A percentile compares a stretch with the other conserved stretches of the same genome.
These are phyloP conservation scores for Diutina pseudorugosa DNA, from an alignment of 1,139 yeast genomes.

Conservation along the genomic window DNA sequence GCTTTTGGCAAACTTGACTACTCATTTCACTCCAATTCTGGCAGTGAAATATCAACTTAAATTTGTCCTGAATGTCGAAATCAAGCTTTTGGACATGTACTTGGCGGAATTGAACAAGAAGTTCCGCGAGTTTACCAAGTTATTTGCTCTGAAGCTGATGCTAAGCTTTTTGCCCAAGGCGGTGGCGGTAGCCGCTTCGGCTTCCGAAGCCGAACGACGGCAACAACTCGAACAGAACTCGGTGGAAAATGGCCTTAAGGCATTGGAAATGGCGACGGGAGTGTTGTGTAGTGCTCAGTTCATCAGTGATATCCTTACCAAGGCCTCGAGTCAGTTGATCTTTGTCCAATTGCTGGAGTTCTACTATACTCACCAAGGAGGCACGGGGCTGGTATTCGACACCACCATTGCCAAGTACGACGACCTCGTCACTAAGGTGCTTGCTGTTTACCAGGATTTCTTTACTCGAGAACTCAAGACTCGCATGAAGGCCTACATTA, in stretches of 20 bases:
- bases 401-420: slow-evolving; percentile 36
- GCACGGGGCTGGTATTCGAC: slow-evolving; percentile 37
- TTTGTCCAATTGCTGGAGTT: slow-evolving; percentile 52
- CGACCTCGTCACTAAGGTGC: slow-evolving; percentile 24
- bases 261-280: background rate
- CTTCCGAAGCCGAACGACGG: background rate
- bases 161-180: background rate
- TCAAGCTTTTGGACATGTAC: slow-evolving; percentile 51
- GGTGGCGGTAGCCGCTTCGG: background rate
- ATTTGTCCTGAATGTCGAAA: slow-evolving; percentile 59
- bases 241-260: slow-evolving; percentile 3
- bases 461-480: slow-evolving; percentile 39
- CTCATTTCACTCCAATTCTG: slow-evolving; percentile 43
- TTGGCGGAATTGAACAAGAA: slow-evolving; percentile 32
- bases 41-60: slow-evolving; percentile 55
- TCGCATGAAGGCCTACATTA: slow-evolving; percentile 41
- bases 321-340: slow-evolving; percentile 32
- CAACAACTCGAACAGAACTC: background rate
- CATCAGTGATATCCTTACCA: background rate
- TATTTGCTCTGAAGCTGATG: slow-evolving; percentile 25
- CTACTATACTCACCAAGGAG: slow-evolving; percentile 17
- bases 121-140: slow-evolving; percentile 34
- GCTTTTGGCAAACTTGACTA: slow-evolving; percentile 55
- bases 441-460: slow-evolving; percentile 28
- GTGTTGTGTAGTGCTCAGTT: background rate